Evolutionary conservation across 257 asterid genomes (phyloP), one percentile per base, ranked within the genome.

Genomic region (Verbena officinalis): DNA sequence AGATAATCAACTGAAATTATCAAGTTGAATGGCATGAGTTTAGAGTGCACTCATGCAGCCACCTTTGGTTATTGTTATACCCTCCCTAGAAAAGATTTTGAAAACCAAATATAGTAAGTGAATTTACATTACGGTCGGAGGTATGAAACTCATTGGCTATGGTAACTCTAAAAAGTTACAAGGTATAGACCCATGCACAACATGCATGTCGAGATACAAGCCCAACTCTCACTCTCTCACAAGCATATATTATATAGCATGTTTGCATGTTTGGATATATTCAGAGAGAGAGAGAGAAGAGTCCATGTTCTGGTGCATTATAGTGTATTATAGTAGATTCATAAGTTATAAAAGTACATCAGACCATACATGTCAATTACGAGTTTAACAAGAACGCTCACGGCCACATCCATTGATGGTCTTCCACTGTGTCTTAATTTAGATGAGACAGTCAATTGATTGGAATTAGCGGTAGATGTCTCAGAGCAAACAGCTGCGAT

Each of bases 401-500:
- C 91, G 64, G 99, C 96, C 68, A 85, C 99, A 69, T 94, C 99
- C 88, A 94, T 91, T 11, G 97, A 81, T 54, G 99, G 97, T 70
- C 75, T 94, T 76, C 99, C 99, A 77, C 79, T 77, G 63, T 83
- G 94, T 70, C 88, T 85, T 72, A 94, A 80, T 70, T 86, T 88
- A 39, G 98, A 80, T 51, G 99, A 93, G 73, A 88, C 77, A 15
- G 98, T 94, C 75, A 71, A 71, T 67, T 75, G 78, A 83, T 76
- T 83, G 69, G 86, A 73, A 82, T 71, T 86, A 64, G 83, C 72
- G 55, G 93, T 59, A 73, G 96, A 77, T 52, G 94, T 71, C 78
- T 88, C 99, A n/a, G 96, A 77, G 85, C 96, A 88, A 77, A 91
- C 98, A 31, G 96, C 98, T 10, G 96, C 93, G 67, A 94, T 90